Base-by-base conservation (phyloP, 768 basidiomycete species). In the Dacryopinax spathularia region DNA sequence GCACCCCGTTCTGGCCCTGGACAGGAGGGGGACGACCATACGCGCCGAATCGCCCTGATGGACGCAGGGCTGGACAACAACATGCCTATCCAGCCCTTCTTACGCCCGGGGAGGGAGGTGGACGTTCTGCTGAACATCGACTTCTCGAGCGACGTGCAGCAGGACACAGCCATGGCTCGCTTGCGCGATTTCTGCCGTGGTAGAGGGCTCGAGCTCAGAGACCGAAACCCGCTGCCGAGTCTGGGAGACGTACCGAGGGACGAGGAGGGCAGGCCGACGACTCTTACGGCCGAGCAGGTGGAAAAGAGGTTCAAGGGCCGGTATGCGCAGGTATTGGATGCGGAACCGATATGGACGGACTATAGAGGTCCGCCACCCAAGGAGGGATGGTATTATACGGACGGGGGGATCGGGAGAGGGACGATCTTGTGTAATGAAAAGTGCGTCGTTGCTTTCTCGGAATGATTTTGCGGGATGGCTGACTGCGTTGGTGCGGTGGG, bases 31-130 rank as follows among this genome's bases (percentile, higher is more conserved):
- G 29, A 56, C 25, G 48, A 56, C 9, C 25, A 56, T 22, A 56
- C 48, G 5, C 25, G 48, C 13, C 10, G 25, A 29, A 56, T 56
- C 48, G 48, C 48, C 3, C 48, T 56, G 5, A 56, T 56, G 48
- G 48, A 56, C 48, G 48, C 48, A 3, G 48, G 48, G 10, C 48
- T 56, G 48, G 48, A 56, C 18, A 56, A 56, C 48, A 56, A 56
- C 48, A 56, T 56, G 48, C 48, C 48, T 22, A 56, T 56, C 25
- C 48, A 56, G 48, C 48, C 48, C 2, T 56, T 56, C 18, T 10
- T 56, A 13, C 48, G 31, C 48, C 48, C 48, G 29, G 20, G 48
- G 25, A 56, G 48, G 25, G 48, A 56, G 48, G 48, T 56, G 15
- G 48, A 56, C 48, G 48, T 56, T 10, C 48, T 56, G 3, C 25